These are phyloP conservation scores for Platismatia glauca DNA, from an alignment of 495 filamentous ascomycete species.

Conservation along the genomic window DNA sequence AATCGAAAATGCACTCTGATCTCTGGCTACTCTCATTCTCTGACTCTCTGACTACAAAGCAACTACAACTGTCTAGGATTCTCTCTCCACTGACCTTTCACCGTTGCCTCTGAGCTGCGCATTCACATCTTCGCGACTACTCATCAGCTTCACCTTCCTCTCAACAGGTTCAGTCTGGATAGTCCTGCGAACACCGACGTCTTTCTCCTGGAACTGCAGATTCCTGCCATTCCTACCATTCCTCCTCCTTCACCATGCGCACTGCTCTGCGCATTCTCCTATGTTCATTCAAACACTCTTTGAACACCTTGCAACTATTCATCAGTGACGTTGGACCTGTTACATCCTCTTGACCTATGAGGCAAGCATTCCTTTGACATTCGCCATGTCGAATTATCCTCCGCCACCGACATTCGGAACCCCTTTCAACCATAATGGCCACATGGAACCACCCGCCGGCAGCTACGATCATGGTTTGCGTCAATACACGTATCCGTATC, in stretches of 20 bases:
- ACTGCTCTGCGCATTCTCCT: conserved; percentile 6
- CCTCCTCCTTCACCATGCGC: conserved; percentile 4
- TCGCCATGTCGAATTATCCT: conserved; percentile 48
- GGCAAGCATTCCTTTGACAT: not conserved
- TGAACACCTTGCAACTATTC: not conserved
- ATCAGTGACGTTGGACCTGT: not conserved
- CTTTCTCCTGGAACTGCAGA: conserved; percentile 4
- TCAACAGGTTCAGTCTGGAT: not conserved
- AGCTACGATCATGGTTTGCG: not conserved
- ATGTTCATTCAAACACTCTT: not conserved
- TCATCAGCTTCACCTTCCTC: not conserved
- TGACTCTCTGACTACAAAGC: too few relatives aligned
- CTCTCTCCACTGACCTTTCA: too few relatives aligned
- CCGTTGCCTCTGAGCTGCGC: too few relatives aligned
- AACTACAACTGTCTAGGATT: too few relatives aligned
- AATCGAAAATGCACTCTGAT: too few relatives aligned
- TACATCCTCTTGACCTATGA: conserved; percentile 1
- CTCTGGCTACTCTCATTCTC: too few relatives aligned
- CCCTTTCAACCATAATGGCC: conserved; percentile 24
- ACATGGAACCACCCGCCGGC: conserved; percentile 4
- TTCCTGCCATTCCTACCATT: not conserved
- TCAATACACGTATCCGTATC: conserved; percentile 14
- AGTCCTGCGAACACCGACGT: not conserved
- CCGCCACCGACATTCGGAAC: conserved; percentile 43
- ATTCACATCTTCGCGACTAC: too few relatives aligned